Percentiles rank a stretch among this genome's conserved stretches.
Evolutionary conservation across 192 early-diverging fungal genomes (phyloP).

Genomic region (Pecoramyces ruminantium): DNA sequence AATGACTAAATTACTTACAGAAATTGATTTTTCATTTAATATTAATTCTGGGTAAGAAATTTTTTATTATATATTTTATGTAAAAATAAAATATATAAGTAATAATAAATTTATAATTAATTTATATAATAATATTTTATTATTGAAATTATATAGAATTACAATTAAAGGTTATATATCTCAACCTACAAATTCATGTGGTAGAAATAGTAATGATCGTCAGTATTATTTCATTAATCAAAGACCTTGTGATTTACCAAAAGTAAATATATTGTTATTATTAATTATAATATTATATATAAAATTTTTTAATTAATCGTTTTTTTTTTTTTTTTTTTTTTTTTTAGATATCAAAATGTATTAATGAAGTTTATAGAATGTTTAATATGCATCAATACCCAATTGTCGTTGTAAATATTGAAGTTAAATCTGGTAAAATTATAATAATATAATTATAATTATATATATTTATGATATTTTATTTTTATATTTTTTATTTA

Average conservation of each 20-base stretch:
- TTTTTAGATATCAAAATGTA: constrained; percentile 45
- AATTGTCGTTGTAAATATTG: constrained; percentile 51
- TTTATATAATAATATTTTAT: too few species aligned
- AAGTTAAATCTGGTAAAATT: constrained; percentile 23
- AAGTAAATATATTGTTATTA: constrained; percentile 26
- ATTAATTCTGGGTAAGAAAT: neutral
- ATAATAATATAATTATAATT: too few species aligned
- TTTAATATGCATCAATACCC: constrained; percentile 63
- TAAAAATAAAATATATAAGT: neutral
- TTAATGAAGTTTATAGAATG: constrained; percentile 64
- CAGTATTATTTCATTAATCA: constrained; percentile 84
- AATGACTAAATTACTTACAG: constrained; percentile 11
- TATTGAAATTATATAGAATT: too few species aligned
- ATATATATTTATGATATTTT: too few species aligned
- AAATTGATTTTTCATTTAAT: constrained; percentile 16
- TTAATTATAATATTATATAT: too few species aligned
- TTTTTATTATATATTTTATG: neutral
- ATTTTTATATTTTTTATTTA: too few species aligned
- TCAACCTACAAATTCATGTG: constrained; percentile 42
- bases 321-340: too few species aligned
- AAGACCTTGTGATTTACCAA: constrained; percentile 70
- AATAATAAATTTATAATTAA: constrained; percentile 2
- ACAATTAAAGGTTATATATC: constrained; percentile 27
- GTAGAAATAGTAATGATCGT: constrained; percentile 56
- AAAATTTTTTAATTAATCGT: too few species aligned